These are phyloP conservation scores for Stevia rebaudiana DNA, from an alignment of 140 eudicot genomes.

Conservation along the genomic window DNA sequence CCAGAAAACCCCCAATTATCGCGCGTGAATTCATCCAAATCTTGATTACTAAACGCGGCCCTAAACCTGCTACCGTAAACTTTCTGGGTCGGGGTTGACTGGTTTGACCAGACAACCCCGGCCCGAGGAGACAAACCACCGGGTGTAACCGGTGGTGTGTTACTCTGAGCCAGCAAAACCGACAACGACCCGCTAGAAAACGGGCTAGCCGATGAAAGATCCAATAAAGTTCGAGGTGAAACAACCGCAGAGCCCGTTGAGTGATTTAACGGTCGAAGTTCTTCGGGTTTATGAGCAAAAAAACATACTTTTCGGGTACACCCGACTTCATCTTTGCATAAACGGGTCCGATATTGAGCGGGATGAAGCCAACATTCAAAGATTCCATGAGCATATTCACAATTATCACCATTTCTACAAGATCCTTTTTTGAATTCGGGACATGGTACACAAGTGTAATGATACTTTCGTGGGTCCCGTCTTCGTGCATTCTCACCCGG, in stretches of 20 bases:
- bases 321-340: slow-evolving; percentile 66
- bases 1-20: slow-evolving; percentile 19
- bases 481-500: slow-evolving; percentile 89
- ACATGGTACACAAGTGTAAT: slow-evolving; percentile 79
- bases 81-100: slow-evolving; percentile 52
- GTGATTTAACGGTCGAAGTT: slow-evolving; percentile 70
- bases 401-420: slow-evolving; percentile 59
- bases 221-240: slow-evolving; percentile 57
- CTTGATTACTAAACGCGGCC: slow-evolving; percentile 42
- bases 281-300: slow-evolving; percentile 84
- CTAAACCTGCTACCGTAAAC: slow-evolving; percentile 51
- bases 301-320: slow-evolving; percentile 72
- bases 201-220: slow-evolving; percentile 46
- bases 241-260: slow-evolving; percentile 86
- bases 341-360: slow-evolving; percentile 76
- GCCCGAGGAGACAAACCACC: slow-evolving; percentile 46
- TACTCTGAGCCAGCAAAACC: slow-evolving; percentile 37
- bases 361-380: slow-evolving; percentile 95
- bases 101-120: slow-evolving; percentile 51
- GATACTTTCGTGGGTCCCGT: slow-evolving; percentile 70
- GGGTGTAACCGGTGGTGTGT: slow-evolving; percentile 51
- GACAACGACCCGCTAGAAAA: slow-evolving; percentile 61
- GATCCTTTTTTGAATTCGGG: slow-evolving; percentile 73
- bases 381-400: slow-evolving; percentile 85
- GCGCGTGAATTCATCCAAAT: slow-evolving; percentile 42